Evolutionary conservation across 768 basidiomycete genomes (phyloP).

Genomic region (Calvatia gigantea): DNA sequence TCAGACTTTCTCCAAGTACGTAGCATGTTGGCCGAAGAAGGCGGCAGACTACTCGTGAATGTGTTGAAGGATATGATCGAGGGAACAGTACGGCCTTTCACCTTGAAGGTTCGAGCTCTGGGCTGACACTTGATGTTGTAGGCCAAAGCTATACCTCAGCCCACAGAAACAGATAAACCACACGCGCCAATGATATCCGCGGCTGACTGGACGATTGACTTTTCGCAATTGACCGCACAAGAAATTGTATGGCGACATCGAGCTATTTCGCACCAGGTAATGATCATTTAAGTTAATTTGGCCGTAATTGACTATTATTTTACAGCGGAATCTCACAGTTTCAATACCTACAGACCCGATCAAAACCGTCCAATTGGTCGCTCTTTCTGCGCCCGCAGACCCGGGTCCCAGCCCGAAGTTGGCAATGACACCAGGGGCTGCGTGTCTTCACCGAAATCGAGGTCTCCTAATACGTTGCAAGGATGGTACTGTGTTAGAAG

Average conservation of each 20-base stretch:
- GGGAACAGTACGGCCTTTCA: slow-evolving; percentile 30
- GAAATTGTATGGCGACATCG: slow-evolving; percentile 52
- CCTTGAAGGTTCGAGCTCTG: background rate
- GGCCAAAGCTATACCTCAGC: slow-evolving; percentile 51
- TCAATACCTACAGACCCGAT: slow-evolving; percentile 17
- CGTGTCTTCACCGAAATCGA: slow-evolving; percentile 35
- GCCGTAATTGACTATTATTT: slow-evolving; percentile 25
- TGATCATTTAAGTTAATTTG: slow-evolving; percentile 20
- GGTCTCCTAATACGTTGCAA: slow-evolving; percentile 56
- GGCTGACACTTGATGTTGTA: slow-evolving; percentile 19
- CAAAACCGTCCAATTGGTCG: slow-evolving; percentile 40
- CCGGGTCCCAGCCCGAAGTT: background rate
- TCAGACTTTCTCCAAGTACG: slow-evolving; percentile 55
- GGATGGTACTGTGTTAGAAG: slow-evolving; percentile 44
- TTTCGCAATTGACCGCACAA: slow-evolving; percentile 51
- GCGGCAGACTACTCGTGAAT: slow-evolving; percentile 69
- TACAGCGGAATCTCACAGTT: slow-evolving; percentile 15
- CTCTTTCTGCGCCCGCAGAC: slow-evolving; percentile 12
- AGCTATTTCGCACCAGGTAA: slow-evolving; percentile 70
- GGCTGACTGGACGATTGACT: slow-evolving; percentile 52
- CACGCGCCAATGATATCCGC: slow-evolving; percentile 60
- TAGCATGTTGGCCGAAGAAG: slow-evolving; percentile 53
- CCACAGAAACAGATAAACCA: slow-evolving; percentile 26
- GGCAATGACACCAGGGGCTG: slow-evolving; percentile 34
- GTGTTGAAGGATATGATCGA: slow-evolving; percentile 60